Conservation (phyloP, 495 filamentous ascomycete species). For the Mycothermus thermophilus region DNA sequence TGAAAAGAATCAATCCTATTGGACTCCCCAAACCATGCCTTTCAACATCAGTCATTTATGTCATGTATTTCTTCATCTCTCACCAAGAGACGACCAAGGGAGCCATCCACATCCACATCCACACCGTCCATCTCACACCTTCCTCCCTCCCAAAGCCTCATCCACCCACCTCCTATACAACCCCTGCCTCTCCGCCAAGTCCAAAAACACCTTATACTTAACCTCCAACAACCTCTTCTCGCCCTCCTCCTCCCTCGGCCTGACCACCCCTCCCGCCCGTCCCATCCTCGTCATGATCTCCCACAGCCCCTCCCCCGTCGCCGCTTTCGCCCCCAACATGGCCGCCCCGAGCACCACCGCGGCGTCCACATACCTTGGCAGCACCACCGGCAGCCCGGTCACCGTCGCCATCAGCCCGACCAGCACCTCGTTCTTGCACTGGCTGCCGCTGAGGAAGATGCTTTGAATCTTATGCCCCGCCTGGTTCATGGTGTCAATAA, state of each 20-base stretch:
- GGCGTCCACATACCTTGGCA: constrained; percentile 82
- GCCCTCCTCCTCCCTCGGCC: constrained; percentile 50
- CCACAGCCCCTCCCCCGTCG: constrained; percentile 68
- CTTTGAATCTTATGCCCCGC: constrained; percentile 71
- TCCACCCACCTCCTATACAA: constrained; percentile 57
- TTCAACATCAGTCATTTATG: no score
- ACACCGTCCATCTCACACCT: no score
- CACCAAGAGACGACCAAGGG: no score
- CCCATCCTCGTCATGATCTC: constrained; percentile 95
- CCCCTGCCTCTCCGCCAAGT: constrained; percentile 63
- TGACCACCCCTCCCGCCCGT: constrained; percentile 75
- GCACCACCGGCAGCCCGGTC: constrained; percentile 80
- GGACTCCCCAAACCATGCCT: no score
- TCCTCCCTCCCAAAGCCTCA: constrained; percentile 40
- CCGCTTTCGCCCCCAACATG: constrained; percentile 91
- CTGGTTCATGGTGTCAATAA: constrained; percentile 82
- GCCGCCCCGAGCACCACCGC: constrained; percentile 95
- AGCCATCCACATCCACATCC: no score
- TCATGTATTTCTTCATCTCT: no score
- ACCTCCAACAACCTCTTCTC: constrained; percentile 67
- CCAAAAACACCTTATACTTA: constrained; percentile 78
- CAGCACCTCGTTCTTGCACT: constrained; percentile 88
- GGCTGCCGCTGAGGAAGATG: constrained; percentile 96
- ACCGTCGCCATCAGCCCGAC: constrained; percentile 83
- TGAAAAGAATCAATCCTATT: no score